Percentiles rank a stretch among this genome's conserved stretches.
These are phyloP conservation scores for Tetraselmis chui DNA, from an alignment of 139 green algal species.

Conservation along the genomic window DNA sequence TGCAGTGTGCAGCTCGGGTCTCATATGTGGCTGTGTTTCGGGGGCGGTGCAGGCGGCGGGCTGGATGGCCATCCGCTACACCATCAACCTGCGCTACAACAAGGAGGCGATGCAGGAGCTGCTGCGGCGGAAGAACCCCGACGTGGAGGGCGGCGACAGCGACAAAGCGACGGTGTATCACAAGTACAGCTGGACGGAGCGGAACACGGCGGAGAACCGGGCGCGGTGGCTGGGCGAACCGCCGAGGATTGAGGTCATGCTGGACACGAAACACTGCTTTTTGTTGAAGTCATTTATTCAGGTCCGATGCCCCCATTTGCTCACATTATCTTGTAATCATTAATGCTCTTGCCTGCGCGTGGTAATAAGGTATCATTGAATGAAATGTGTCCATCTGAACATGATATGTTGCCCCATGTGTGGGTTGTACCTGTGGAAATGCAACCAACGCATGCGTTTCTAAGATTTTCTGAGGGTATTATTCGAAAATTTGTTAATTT, in stretches of 20 bases:
- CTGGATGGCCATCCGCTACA: conserved; percentile 18
- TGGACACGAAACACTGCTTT: conserved; percentile 13
- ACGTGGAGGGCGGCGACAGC: conserved; percentile 13
- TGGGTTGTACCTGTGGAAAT: no score
- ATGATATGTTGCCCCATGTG: no score
- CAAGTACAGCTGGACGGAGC: conserved; percentile 18
- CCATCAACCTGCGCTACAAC: conserved; percentile 13
- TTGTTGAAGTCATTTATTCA: conserved; percentile 16
- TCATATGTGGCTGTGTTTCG: no score
- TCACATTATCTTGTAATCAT: no score
- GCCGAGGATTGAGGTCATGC: conserved; percentile 17
- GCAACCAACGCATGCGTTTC: no score
- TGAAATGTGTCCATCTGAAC: no score
- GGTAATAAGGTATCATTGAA: no score
- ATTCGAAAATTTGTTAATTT: no score
- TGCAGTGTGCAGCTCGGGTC: no score
- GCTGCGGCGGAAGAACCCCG: background rate
- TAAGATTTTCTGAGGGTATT: no score
- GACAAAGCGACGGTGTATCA: conserved; percentile 12
- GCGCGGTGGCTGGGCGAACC: conserved; percentile 7
- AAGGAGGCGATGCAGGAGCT: background rate
- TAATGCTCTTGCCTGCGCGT: no score
- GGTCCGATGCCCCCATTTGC: no score
- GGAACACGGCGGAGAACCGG: background rate
- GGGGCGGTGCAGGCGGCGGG: background rate